Evolutionary conservation across 768 basidiomycete species (phyloP).

Genomic region (Chlorophyllum brunneum): DNA sequence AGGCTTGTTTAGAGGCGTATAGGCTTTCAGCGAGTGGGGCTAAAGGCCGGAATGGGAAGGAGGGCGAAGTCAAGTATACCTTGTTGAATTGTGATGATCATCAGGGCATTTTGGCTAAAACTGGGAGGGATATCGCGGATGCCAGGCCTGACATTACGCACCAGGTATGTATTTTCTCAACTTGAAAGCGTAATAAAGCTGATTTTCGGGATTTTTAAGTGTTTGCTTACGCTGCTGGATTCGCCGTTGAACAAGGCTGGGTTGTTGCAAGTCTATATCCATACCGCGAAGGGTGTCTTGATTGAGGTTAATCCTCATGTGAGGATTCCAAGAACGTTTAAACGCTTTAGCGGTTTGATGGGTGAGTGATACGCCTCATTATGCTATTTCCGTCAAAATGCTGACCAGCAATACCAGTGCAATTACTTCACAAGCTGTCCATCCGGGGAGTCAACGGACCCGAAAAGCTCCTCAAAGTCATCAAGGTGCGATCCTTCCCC

Average conservation of each 20-base stretch:
- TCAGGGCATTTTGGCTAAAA: slow-evolving; percentile 97
- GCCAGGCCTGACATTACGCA: slow-evolving; percentile 99
- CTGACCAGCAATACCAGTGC: slow-evolving; percentile 50
- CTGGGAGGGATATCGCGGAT: slow-evolving; percentile 96
- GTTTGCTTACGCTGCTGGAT: slow-evolving; percentile 92
- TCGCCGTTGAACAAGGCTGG: slow-evolving; percentile 98
- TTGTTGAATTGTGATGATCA: slow-evolving; percentile 98
- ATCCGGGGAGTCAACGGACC: slow-evolving; percentile 96
- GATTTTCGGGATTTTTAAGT: slow-evolving; percentile 42
- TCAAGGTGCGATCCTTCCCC: slow-evolving; percentile 60
- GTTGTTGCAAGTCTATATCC: slow-evolving; percentile 94
- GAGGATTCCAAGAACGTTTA: slow-evolving; percentile 96
- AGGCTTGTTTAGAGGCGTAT: slow-evolving; percentile 96
- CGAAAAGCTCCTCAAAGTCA: slow-evolving; percentile 94
- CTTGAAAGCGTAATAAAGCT: background rate
- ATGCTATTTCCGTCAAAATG: slow-evolving; percentile 10
- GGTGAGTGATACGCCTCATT: slow-evolving; percentile 44
- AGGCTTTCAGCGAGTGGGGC: slow-evolving; percentile 66
- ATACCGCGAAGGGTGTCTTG: slow-evolving; percentile 92
- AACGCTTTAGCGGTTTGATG: slow-evolving; percentile 98
- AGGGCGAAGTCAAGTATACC: slow-evolving; percentile 90
- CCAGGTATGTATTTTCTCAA: slow-evolving; percentile 55
- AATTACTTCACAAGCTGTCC: slow-evolving; percentile 92
- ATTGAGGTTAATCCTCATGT: slow-evolving; percentile 99
- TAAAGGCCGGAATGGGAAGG: slow-evolving; percentile 50